These are phyloP conservation scores for Cutaneotrichosporon sp. DNA, from an alignment of 1,284 basidiomycete genomes.

Conservation along the genomic window DNA sequence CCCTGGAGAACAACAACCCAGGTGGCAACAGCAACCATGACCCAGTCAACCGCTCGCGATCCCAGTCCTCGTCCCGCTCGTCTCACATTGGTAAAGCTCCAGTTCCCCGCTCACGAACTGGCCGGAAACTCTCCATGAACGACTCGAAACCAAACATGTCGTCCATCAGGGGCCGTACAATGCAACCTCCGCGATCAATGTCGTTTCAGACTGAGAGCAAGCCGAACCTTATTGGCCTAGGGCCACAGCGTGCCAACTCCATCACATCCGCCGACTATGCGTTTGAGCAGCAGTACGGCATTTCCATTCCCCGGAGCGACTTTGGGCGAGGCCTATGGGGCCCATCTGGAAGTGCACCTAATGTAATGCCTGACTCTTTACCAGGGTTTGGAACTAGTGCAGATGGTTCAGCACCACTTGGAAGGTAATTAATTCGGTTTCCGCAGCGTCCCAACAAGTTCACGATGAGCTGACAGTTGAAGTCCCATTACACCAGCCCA, in stretches of 20 bases:
- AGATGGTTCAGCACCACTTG: conserved; percentile 13
- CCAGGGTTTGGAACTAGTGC: conserved; percentile 24
- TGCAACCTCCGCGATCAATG: conserved; percentile 19
- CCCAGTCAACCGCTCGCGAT: conserved; percentile 27
- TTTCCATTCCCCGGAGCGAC: conserved; percentile 27
- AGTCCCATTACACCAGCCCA: conserved; percentile 38
- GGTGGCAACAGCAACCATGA: conserved; percentile 13
- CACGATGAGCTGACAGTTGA: not conserved
- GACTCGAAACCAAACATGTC: conserved; percentile 26
- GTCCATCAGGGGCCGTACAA: conserved; percentile 10
- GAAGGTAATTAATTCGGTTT: conserved; percentile 11
- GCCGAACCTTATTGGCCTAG: conserved; percentile 9
- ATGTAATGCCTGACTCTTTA: conserved; percentile 20
- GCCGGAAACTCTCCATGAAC: conserved; percentile 37
- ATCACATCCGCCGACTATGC: conserved; percentile 11
- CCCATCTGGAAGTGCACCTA: conserved; percentile 22
- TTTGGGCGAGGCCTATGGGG: conserved; percentile 14
- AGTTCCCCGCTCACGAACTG: conserved; percentile 20
- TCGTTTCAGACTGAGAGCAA: conserved; percentile 19
- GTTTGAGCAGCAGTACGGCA: conserved; percentile 21
- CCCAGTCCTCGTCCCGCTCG: conserved; percentile 30
- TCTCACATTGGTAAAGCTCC: conserved; percentile 36
- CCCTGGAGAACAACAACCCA: conserved; percentile 1
- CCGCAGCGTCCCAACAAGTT: not conserved
- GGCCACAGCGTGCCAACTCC: conserved; percentile 13